phyloP scores from a whole-genome alignment of 2,329 filamentous ascomycete genomes.

The Didymellaceae sp. region DNA sequence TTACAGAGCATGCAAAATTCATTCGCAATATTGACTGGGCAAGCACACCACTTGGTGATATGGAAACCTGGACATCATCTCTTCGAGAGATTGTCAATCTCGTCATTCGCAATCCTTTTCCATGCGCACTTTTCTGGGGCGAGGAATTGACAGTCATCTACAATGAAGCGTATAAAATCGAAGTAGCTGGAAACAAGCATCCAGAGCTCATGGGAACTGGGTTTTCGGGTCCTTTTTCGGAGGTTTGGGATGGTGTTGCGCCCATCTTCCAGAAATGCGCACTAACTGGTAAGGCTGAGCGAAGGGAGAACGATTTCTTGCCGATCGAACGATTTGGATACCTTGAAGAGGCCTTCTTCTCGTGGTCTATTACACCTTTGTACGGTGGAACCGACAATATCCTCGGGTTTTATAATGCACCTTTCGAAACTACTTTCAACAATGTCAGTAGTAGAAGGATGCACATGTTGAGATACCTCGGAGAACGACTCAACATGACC shows the following conservation, averaged over 20 bases:
- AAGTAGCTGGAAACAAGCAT: slow-evolving; percentile 37
- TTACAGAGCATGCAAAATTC: slow-evolving; percentile 42
- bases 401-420: slow-evolving; percentile 41
- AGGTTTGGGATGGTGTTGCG: slow-evolving; percentile 51
- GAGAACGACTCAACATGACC: slow-evolving; percentile 42
- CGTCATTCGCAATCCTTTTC: slow-evolving; percentile 40
- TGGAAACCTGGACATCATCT: slow-evolving; percentile 56
- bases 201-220: slow-evolving; percentile 43
- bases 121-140: slow-evolving; percentile 52
- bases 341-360: slow-evolving; percentile 48
- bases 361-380: slow-evolving; percentile 54
- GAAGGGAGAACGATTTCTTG: slow-evolving; percentile 38
- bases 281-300: slow-evolving; percentile 35
- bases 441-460: slow-evolving; percentile 48
- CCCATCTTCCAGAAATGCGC: slow-evolving; percentile 39
- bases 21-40: slow-evolving; percentile 57
- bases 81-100: slow-evolving; percentile 52
- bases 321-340: slow-evolving; percentile 39
- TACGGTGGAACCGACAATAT: slow-evolving; percentile 46
- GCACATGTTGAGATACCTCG: slow-evolving; percentile 49
- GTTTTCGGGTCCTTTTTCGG: slow-evolving; percentile 44
- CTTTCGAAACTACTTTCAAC: slow-evolving; percentile 49
- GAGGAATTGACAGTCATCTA: slow-evolving; percentile 48
- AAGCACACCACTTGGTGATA: slow-evolving; percentile 55
- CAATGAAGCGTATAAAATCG: slow-evolving; percentile 49